A percentile compares a stretch with the other conserved stretches of the same genome.
phyloP scores from a whole-genome alignment of 345 rosid species.

The Psidium friedrichsthalianum region DNA sequence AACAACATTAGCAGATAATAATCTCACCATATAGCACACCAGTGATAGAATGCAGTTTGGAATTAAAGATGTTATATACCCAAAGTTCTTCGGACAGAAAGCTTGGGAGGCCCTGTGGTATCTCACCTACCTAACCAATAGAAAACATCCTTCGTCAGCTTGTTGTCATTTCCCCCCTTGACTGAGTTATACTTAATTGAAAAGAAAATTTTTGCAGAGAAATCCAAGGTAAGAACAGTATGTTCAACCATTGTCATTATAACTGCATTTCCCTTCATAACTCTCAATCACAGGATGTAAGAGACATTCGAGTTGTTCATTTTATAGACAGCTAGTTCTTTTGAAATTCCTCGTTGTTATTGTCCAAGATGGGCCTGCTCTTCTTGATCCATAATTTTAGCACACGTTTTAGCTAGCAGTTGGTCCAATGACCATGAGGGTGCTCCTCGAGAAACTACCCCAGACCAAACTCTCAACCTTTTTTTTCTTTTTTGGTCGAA shows the following conservation, averaged over 20 bases:
- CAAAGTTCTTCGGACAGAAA: conserved; percentile 78
- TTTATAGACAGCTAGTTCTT: neutral
- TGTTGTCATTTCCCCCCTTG: neutral
- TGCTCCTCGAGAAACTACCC: neutral
- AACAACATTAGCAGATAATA: neutral
- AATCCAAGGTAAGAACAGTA: neutral
- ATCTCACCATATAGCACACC: conserved; percentile 94
- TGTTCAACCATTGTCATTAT: neutral
- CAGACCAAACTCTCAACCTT: neutral
- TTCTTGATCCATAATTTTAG: neutral
- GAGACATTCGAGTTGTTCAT: neutral
- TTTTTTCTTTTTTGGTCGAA: too few species aligned
- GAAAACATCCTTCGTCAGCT: neutral
- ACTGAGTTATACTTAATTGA: neutral
- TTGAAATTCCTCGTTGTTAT: neutral
- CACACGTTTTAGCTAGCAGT: neutral
- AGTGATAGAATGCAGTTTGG: conserved; percentile 94
- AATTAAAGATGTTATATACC: conserved; percentile 59
- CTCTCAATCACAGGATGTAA: neutral
- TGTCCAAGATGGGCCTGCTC: neutral
- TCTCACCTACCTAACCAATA: conserved; percentile 72
- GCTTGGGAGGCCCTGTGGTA: conserved; percentile 92
- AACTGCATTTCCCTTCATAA: neutral
- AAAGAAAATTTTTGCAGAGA: neutral
- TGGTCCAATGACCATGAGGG: neutral